Percentiles rank a stretch among this genome's conserved stretches.
Conservation (phyloP, 129 eudicot genomes). For the Flaveria robusta region DNA sequence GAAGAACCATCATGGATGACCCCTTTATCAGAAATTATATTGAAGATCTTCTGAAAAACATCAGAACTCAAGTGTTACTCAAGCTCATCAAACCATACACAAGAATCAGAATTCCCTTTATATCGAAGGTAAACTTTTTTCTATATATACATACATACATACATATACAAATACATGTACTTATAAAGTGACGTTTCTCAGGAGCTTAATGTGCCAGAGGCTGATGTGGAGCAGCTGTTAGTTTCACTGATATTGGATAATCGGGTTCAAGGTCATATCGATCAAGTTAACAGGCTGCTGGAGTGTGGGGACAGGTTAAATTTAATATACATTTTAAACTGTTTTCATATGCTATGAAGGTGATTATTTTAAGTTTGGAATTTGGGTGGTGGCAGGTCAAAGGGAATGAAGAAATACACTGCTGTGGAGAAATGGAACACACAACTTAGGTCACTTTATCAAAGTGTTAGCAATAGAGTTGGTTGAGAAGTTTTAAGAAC, state of each 20-base stretch:
- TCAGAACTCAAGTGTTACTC: constrained; percentile 96
- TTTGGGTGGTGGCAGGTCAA: constrained; percentile 61
- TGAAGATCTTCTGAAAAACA: constrained; percentile 92
- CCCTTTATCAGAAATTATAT: constrained; percentile 90
- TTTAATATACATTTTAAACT: constrained; percentile 12
- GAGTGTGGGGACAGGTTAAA: constrained; percentile 92
- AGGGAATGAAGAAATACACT: constrained; percentile 89
- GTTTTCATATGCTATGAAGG: not conserved
- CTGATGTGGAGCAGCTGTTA: constrained; percentile 85
- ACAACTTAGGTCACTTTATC: constrained; percentile 82
- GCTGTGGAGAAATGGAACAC: constrained; percentile 99
- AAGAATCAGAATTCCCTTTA: constrained; percentile 92
- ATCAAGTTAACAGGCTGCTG: constrained; percentile 91
- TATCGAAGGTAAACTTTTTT: constrained; percentile 65
- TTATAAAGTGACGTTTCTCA: constrained; percentile 24
- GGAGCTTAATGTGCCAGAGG: constrained; percentile 98
- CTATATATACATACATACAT: not conserved
- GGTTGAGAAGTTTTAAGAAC: constrained; percentile 47
- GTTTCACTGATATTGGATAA: constrained; percentile 93
- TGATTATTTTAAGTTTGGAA: constrained; percentile 18
- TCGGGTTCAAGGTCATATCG: constrained; percentile 92
- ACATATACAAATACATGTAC: not conserved
- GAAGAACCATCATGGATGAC: constrained; percentile 98
- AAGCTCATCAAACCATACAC: constrained; percentile 98
- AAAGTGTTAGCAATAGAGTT: constrained; percentile 74